A percentile compares a stretch with the other conserved stretches of the same genome.
These are phyloP conservation scores for Diaporthe caulivora DNA, from an alignment of 2,329 filamentous ascomycete species.

Conservation along the genomic window DNA sequence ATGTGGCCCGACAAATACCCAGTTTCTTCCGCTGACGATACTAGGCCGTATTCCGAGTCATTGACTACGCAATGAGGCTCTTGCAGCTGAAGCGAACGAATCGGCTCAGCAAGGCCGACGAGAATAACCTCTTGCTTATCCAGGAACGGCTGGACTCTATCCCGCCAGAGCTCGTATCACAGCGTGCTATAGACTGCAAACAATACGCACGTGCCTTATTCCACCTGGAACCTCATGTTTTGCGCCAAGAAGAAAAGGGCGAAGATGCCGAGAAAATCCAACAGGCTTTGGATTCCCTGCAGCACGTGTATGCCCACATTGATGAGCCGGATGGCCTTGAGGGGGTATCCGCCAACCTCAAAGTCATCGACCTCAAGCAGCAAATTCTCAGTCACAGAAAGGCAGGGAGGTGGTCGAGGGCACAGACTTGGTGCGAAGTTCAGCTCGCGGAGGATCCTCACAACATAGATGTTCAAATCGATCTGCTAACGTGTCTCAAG, in stretches of 20 bases:
- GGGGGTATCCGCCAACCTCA: conserved; percentile 89
- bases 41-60: conserved; percentile 86
- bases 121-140: conserved; percentile 62
- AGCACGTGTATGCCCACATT: conserved; percentile 96
- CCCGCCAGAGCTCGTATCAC: conserved; percentile 80
- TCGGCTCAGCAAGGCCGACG: conserved; percentile 54
- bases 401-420: conserved; percentile 91
- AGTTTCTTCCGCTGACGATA: conserved; percentile 41
- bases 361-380: conserved; percentile 90
- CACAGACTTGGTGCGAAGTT: conserved; percentile 98
- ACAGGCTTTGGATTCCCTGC: conserved; percentile 80
- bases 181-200: conserved; percentile 90
- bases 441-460: conserved; percentile 84
- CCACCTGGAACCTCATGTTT: conserved; percentile 86
- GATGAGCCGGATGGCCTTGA: conserved; percentile 98
- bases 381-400: conserved; percentile 94
- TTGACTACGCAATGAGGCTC: conserved; percentile 95
- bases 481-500: conserved; percentile 88
- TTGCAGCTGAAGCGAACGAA: conserved; percentile 77
- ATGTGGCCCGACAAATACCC: conserved; percentile 47
- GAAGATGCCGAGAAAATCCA: conserved; percentile 66
- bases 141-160: conserved; percentile 70
- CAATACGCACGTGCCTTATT: conserved; percentile 94
- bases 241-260: conserved; percentile 67
- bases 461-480: conserved; percentile 82